Conservation (phyloP, 257 asterid genomes). For the Verbascum thapsus region DNA sequence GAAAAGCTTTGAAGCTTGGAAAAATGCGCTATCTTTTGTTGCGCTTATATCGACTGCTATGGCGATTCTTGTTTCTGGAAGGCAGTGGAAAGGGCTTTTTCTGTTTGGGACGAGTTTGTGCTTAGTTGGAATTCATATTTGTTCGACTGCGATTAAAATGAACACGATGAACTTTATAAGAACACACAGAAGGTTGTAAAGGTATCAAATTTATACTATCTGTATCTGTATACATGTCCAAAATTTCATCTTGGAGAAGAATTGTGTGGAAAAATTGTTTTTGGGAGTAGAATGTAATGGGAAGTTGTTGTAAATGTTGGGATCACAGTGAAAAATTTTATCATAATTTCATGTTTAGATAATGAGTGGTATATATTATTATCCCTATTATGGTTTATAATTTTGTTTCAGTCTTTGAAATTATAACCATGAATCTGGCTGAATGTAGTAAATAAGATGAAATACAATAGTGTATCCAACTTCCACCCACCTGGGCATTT, state of each 20-base stretch:
- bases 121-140: slow-evolving; percentile 64
- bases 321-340: no score
- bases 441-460: slow-evolving; percentile 35
- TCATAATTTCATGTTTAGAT: no score
- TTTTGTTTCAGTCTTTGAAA: background rate
- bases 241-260: background rate
- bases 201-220: background rate
- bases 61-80: slow-evolving; percentile 69
- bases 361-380: no score
- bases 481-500: slow-evolving; percentile 41
- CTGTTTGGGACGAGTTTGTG: slow-evolving; percentile 60
- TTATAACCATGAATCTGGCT: slow-evolving; percentile 33
- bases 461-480: slow-evolving; percentile 29
- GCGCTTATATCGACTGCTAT: slow-evolving; percentile 66
- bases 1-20: slow-evolving; percentile 61
- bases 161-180: slow-evolving; percentile 84
- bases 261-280: background rate
- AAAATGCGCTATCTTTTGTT: slow-evolving; percentile 54
- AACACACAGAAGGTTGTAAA: slow-evolving; percentile 79
- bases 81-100: slow-evolving; percentile 79
- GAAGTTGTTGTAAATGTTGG: no score
- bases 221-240: slow-evolving; percentile 4
- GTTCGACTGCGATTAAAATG: slow-evolving; percentile 63
- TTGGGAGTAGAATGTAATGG: background rate
- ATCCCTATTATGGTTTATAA: no score